These are phyloP conservation scores for Leishmania tarentolae DNA, from an alignment of 208 protist species.

Conservation along the genomic window DNA sequence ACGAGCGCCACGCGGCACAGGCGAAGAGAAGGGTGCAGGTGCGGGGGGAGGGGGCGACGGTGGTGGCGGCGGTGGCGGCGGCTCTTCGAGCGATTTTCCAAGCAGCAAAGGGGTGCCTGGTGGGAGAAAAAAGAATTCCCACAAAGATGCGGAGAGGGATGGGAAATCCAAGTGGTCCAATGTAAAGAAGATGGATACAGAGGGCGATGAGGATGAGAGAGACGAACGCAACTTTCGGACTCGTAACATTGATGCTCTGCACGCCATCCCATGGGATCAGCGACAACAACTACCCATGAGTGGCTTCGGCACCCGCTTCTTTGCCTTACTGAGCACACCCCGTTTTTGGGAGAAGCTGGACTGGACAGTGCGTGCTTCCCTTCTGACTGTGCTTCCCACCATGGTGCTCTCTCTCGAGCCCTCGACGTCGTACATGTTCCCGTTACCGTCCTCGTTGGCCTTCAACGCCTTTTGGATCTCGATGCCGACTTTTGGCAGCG, in stretches of 20 bases:
- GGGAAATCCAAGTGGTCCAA: conserved; percentile 23
- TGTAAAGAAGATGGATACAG: conserved; percentile 26
- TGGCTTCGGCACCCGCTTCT: conserved; percentile 84
- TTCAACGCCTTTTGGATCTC: conserved; percentile 92
- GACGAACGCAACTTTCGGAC: conserved; percentile 71
- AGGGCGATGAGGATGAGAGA: conserved; percentile 67
- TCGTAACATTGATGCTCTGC: conserved; percentile 72
- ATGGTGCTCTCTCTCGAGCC: conserved; percentile 90
- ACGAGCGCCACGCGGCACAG: not conserved
- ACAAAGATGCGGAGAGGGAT: conserved; percentile 15
- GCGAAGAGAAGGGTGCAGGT: not conserved
- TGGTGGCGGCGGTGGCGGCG: conserved; percentile 31
- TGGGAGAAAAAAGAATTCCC: not conserved
- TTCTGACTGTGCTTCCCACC: conserved; percentile 86
- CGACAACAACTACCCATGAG: conserved; percentile 71
- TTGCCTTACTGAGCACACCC: conserved; percentile 75
- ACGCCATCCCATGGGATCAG: conserved; percentile 91
- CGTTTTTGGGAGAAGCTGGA: conserved; percentile 92
- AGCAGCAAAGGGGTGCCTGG: not conserved
- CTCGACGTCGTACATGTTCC: conserved; percentile 59
- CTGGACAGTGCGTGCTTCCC: conserved; percentile 79
- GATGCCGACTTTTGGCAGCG: conserved; percentile 86
- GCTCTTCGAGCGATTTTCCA: conserved; percentile 8
- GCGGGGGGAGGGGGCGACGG: conserved; percentile 8
- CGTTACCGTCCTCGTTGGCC: conserved; percentile 75